phyloP scores from a whole-genome alignment of 768 basidiomycete species.

The Hortiboletus campestris region DNA sequence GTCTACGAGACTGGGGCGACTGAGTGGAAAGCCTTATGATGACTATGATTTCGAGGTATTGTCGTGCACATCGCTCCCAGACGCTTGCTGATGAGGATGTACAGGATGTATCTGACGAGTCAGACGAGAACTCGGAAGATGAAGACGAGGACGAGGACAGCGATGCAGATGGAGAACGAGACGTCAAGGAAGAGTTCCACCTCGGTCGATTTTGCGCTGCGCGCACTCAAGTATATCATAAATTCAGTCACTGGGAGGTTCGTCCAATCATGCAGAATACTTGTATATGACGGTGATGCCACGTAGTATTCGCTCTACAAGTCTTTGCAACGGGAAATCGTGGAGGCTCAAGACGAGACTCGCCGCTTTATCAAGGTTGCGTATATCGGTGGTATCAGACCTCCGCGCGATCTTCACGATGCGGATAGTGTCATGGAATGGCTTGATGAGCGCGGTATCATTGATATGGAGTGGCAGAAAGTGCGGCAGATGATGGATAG shows the following conservation, averaged over 20 bases:
- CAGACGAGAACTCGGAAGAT: conserved; percentile 26
- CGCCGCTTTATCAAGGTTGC: conserved; percentile 57
- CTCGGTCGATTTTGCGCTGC: conserved; percentile 80
- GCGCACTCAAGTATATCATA: conserved; percentile 65
- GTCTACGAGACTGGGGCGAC: conserved; percentile 59
- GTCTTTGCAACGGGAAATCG: conserved; percentile 55
- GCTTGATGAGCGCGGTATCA: conserved; percentile 68
- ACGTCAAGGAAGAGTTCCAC: conserved; percentile 43
- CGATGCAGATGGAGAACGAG: conserved; percentile 2
- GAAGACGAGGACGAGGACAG: conserved; percentile 13
- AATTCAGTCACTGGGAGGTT: conserved; percentile 84
- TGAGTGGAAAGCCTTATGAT: conserved; percentile 73
- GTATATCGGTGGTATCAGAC: conserved; percentile 49
- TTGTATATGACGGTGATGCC: conserved; percentile 6
- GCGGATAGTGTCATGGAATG: conserved; percentile 82
- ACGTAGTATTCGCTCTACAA: conserved; percentile 64
- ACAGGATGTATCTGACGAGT: conserved; percentile 23
- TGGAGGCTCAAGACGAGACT: conserved; percentile 46
- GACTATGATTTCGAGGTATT: conserved; percentile 62
- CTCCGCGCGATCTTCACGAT: conserved; percentile 65
- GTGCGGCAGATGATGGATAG: conserved; percentile 73
- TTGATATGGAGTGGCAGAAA: conserved; percentile 68
- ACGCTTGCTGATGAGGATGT: neutral
- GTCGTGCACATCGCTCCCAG: neutral
- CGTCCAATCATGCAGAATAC: conserved; percentile 17